A percentile compares a stretch with the other conserved stretches of the same genome.
Conservation (phyloP, 2,329 filamentous ascomycete species). For the Cladosporium halotolerans region DNA sequence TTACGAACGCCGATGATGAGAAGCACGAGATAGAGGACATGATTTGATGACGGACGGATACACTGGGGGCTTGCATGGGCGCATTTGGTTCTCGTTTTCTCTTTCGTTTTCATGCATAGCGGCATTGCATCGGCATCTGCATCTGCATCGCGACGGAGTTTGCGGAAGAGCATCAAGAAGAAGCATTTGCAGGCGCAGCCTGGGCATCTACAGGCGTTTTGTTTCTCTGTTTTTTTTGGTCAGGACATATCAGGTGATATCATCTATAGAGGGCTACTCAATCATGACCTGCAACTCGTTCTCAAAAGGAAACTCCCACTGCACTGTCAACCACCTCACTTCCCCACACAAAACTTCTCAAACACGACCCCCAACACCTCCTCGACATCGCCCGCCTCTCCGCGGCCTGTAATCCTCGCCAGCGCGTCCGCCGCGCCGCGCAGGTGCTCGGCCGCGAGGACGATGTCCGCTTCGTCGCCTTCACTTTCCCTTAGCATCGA, state of each 20-base stretch:
- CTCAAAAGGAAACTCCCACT: background rate
- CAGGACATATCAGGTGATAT: background rate
- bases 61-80: too few species aligned
- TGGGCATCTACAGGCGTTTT: background rate
- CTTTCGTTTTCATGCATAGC: background rate
- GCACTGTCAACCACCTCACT: conserved; percentile 21
- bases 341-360: conserved; percentile 62
- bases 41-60: too few species aligned
- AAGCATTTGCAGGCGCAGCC: background rate
- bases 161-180: background rate
- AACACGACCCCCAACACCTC: conserved; percentile 95
- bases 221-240: background rate
- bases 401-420: conserved; percentile 81
- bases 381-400: conserved; percentile 82
- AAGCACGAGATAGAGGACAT: background rate
- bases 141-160: background rate
- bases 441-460: conserved; percentile 83
- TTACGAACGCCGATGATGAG: background rate
- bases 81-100: background rate
- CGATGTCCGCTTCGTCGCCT: conserved; percentile 64
- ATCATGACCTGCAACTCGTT: background rate
- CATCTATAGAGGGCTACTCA: background rate
- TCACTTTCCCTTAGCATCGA: conserved; percentile 9
- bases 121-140: conserved; percentile 1
- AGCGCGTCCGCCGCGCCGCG: conserved; percentile 72